Base-by-base conservation (phyloP, 2,329 filamentous ascomycete species). In the Colletotrichum musae region DNA sequence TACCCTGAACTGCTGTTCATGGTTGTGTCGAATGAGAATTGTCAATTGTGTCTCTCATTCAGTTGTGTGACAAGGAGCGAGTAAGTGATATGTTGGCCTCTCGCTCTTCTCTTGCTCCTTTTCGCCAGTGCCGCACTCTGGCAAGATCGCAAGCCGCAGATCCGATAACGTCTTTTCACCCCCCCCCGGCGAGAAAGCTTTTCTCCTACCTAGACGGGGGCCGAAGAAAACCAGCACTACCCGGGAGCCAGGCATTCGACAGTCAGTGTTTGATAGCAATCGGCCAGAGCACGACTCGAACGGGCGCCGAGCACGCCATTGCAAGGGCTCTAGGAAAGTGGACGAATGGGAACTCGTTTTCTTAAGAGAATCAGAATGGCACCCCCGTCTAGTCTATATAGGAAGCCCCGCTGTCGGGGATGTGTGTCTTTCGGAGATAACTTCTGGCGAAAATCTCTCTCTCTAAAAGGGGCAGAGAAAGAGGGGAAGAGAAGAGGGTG, bases 261-360 rank as follows among this genome's bases (percentile, higher is more conserved):
- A 60, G 58, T 60, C 28, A 43, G 47, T 4, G 13, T 51, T 32
- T 60, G 47, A 64, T 39, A n/a, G 32, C 53, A 32, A 24, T 47
- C 41, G 45, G 54, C 47, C 52, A 18, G 28, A 60, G 54, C 66
- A 69, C 61, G 66, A 60, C 54, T 69, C 66, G 28, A 54, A 57
- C 56, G 51, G 67, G 62, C 51, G 47, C 53, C 24, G 56, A 70
- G 62, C 62, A 70, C 67, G 62, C 62, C 50, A 67, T 67, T 15
- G 26, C 51, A 28, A 45, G 43, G 32, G 50, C 32, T 47, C 21
- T 9, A 18, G 28, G 32, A 50, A 36, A 45, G 24, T 32, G 16
- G 59, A 48, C 67, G 67, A 70, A 70, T 70, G 56, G 61, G 62
- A 60, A 57, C 13, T 32, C 67, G 10, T 60, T 43, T 41, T 43